A percentile compares a stretch with the other conserved stretches of the same genome.
phyloP scores from a whole-genome alignment of 805 yeast genomes.

The Candida peoriensis region DNA sequence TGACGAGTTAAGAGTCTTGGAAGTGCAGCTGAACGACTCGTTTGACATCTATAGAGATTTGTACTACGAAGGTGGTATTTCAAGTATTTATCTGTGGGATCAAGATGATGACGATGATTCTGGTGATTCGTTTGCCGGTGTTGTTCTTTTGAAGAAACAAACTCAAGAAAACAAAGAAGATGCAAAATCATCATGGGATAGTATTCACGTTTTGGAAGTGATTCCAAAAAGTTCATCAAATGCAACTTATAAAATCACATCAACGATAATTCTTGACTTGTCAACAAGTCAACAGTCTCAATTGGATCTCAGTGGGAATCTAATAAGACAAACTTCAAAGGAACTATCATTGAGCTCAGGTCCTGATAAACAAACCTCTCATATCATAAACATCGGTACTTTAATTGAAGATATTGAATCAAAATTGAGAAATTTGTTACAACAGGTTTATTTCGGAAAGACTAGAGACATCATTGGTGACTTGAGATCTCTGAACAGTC shows the following conservation, averaged over 20 bases:
- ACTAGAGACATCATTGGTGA: conserved; percentile 83
- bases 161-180: conserved; percentile 33
- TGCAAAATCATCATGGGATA: conserved; percentile 79
- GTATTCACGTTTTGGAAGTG: conserved; percentile 88
- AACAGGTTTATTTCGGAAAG: conserved; percentile 93
- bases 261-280: conserved; percentile 81
- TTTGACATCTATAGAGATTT: conserved; percentile 90
- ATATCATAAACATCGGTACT: conserved; percentile 80
- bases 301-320: conserved; percentile 66
- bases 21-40: conserved; percentile 78
- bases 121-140: conserved; percentile 84
- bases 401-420: conserved; percentile 85
- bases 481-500: conserved; percentile 37
- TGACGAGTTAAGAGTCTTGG: conserved; percentile 61
- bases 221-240: conserved; percentile 34
- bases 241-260: conserved; percentile 62
- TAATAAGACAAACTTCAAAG: conserved; percentile 78
- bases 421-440: conserved; percentile 78
- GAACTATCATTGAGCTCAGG: conserved; percentile 34
- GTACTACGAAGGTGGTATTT: conserved; percentile 91
- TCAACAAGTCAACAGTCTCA: conserved; percentile 26
- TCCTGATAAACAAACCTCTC: conserved; percentile 44
- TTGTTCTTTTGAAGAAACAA: conserved; percentile 74
- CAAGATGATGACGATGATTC: conserved; percentile 51
- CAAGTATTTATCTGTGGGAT: conserved; percentile 92